Evolutionary conservation across 2,329 filamentous ascomycete genomes (phyloP).

Genomic region (Trichoderma sp.): DNA sequence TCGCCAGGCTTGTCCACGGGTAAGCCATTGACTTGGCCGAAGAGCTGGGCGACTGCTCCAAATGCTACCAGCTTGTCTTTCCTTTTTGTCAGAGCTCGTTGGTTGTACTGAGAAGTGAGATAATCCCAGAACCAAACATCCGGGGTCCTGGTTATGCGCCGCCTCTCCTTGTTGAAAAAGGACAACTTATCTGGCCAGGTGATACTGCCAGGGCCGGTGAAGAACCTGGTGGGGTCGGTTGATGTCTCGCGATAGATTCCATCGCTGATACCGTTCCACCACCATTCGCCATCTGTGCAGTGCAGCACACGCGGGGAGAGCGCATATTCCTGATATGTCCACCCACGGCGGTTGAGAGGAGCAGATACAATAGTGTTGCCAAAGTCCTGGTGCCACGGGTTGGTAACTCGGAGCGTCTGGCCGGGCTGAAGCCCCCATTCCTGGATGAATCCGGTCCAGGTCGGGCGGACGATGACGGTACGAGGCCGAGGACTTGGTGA

Average conservation of each 20-base stretch:
- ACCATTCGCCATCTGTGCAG: constrained; percentile 12
- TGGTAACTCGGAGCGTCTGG: not conserved
- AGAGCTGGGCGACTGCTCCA: constrained; percentile 5
- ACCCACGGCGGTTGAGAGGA: not conserved
- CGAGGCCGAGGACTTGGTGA: not conserved
- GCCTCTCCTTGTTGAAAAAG: not conserved
- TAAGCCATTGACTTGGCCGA: not conserved
- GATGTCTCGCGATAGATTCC: not conserved
- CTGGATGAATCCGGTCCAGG: not conserved
- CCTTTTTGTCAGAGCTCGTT: constrained; percentile 3
- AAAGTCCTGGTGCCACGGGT: constrained; percentile 2
- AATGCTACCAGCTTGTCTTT: constrained; percentile 10
- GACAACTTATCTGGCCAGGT: not conserved
- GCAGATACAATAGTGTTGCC: constrained; percentile 1
- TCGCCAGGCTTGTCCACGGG: not conserved
- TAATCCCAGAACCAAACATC: not conserved
- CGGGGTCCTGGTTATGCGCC: not conserved
- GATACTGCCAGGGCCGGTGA: not conserved
- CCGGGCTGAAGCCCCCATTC: constrained; percentile 1
- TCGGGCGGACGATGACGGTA: not conserved
- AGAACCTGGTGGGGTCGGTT: not conserved
- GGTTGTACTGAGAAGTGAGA: not conserved
- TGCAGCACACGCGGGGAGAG: constrained; percentile 5
- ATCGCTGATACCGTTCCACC: constrained; percentile 4
- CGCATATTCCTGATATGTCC: constrained; percentile 6